phyloP scores from a whole-genome alignment of 768 basidiomycete species.

The Pleurotus platypus region DNA sequence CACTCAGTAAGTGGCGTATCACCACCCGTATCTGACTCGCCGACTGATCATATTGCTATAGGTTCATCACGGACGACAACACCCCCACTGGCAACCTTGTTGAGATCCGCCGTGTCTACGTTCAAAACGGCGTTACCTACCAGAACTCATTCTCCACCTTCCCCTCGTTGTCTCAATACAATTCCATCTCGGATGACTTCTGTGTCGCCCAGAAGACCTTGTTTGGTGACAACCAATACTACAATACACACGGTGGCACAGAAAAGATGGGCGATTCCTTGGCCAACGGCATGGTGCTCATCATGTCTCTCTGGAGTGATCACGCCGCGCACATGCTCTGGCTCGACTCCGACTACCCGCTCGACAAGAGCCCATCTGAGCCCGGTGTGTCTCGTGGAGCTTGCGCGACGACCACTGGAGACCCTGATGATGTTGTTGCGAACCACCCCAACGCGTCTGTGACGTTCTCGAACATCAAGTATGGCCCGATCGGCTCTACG shows the following conservation, averaged over 20 bases:
- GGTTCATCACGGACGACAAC: constrained; percentile 34
- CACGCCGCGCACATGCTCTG: constrained; percentile 36
- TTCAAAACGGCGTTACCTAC: constrained; percentile 34
- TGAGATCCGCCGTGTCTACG: constrained; percentile 30
- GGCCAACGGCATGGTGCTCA: constrained; percentile 30
- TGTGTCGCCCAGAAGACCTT: constrained; percentile 29
- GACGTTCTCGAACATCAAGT: constrained; percentile 39
- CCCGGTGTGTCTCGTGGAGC: constrained; percentile 35
- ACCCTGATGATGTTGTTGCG: constrained; percentile 30
- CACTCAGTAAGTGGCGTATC: neutral
- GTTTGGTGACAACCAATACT: constrained; percentile 25
- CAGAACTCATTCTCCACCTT: constrained; percentile 28
- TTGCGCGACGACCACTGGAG: constrained; percentile 33
- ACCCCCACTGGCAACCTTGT: neutral
- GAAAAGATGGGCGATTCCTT: constrained; percentile 18
- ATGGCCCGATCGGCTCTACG: constrained; percentile 28
- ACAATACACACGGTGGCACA: constrained; percentile 23
- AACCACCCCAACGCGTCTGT: constrained; percentile 25
- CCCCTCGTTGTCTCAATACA: constrained; percentile 24
- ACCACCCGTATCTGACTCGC: neutral
- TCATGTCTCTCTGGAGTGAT: constrained; percentile 36
- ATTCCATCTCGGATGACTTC: constrained; percentile 34
- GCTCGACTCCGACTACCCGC: constrained; percentile 34
- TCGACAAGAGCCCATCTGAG: constrained; percentile 15
- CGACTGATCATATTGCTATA: neutral